Conservation (phyloP, 2,329 filamentous ascomycete species). For the Hymenoscyphus fraxineus region DNA sequence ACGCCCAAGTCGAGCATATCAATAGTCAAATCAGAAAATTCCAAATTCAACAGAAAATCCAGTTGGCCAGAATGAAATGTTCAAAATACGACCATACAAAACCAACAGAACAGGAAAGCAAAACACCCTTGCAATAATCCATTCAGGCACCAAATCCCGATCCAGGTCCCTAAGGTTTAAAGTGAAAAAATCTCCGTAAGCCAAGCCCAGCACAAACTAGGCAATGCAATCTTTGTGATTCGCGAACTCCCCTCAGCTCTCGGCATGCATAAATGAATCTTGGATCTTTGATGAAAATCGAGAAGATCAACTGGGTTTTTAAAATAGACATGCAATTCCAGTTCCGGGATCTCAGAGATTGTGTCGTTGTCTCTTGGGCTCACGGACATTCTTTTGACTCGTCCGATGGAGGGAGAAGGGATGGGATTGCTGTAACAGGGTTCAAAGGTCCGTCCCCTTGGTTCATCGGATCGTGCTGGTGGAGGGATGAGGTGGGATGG, state of each 20-base stretch:
- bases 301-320: too few relatives aligned
- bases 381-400: too few relatives aligned
- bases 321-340: too few relatives aligned
- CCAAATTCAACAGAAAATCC: not conserved
- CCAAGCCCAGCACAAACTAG: not conserved
- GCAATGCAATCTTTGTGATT: not conserved
- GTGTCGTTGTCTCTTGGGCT: too few relatives aligned
- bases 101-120: not conserved
- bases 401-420: too few relatives aligned
- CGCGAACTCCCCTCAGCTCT: not conserved
- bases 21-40: not conserved
- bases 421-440: too few relatives aligned
- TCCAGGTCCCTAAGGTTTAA: not conserved
- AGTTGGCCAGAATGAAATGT: not conserved
- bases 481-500: too few relatives aligned
- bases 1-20: not conserved
- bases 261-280: not conserved
- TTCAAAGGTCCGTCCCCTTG: too few relatives aligned
- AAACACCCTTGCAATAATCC: not conserved
- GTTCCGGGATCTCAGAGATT: too few relatives aligned
- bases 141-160: not conserved
- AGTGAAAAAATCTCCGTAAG: not conserved
- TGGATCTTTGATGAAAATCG: too few relatives aligned
- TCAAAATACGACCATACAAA: not conserved
- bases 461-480: too few relatives aligned